Percentiles rank a stretch among this genome's conserved stretches.
These are phyloP conservation scores for Crucihimalaya himalaica DNA, from an alignment of 345 rosid species.

Conservation along the genomic window DNA sequence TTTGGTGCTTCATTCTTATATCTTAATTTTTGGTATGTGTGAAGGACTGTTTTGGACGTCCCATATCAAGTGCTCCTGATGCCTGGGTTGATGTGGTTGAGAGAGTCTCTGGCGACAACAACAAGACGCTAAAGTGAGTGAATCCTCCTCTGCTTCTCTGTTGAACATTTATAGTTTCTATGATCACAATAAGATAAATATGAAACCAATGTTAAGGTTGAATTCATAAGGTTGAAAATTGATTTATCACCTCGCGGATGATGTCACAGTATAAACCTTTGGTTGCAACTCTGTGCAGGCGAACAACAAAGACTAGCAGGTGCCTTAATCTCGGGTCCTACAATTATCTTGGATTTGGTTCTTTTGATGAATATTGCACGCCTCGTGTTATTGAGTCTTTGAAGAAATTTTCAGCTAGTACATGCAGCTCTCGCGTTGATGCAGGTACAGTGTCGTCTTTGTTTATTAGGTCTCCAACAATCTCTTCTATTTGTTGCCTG, in stretches of 20 bases:
- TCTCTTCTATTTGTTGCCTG: slow-evolving; percentile 18
- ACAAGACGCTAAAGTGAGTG: slow-evolving; percentile 80
- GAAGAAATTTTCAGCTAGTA: slow-evolving; percentile 76
- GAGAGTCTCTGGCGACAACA: slow-evolving; percentile 75
- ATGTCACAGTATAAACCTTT: not conserved
- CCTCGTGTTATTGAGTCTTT: slow-evolving; percentile 83
- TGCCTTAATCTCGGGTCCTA: slow-evolving; percentile 96
- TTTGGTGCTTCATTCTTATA: slow-evolving; percentile 1
- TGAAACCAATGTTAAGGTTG: slow-evolving; percentile 1
- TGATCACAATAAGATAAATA: not conserved
- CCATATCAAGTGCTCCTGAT: slow-evolving; percentile 87
- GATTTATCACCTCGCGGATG: not conserved
- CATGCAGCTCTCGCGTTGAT: slow-evolving; percentile 86
- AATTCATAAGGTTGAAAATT: not conserved
- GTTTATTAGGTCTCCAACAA: not conserved
- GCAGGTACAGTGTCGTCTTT: slow-evolving; percentile 59
- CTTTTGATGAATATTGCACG: slow-evolving; percentile 93
- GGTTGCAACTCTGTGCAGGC: slow-evolving; percentile 49
- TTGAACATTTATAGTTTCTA: not conserved
- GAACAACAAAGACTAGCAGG: slow-evolving; percentile 63
- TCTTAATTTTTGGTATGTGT: not conserved
- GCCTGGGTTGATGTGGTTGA: slow-evolving; percentile 88
- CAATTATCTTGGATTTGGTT: slow-evolving; percentile 97
- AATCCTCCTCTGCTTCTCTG: not conserved
- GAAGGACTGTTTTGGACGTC: slow-evolving; percentile 90